These are phyloP conservation scores for Mycosphaerella sp. DNA, from an alignment of 2,329 filamentous ascomycete species.

Conservation along the genomic window DNA sequence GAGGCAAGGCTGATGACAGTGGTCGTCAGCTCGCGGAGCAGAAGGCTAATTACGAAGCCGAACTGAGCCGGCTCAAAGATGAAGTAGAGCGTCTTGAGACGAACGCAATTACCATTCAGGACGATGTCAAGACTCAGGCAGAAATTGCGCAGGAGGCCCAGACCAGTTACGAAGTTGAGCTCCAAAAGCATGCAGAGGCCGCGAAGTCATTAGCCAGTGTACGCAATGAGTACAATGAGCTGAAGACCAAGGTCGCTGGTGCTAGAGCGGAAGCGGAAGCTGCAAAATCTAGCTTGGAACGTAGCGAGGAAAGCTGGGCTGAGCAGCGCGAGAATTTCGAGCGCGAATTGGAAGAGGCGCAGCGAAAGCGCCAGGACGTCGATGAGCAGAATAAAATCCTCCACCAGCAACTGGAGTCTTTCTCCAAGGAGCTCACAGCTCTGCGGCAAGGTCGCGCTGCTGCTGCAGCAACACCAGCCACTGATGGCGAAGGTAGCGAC, in stretches of 20 bases:
- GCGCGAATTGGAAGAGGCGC: constrained; percentile 73
- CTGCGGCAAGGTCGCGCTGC: constrained; percentile 67
- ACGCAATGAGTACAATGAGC: constrained; percentile 70
- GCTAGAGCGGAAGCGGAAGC: constrained; percentile 78
- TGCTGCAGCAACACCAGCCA: constrained; percentile 50
- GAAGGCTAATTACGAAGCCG: constrained; percentile 68
- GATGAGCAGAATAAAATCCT: constrained; percentile 85
- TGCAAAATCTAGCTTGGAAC: constrained; percentile 68
- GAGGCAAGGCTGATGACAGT: constrained; percentile 73
- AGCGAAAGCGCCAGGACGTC: constrained; percentile 72
- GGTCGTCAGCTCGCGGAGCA: constrained; percentile 70
- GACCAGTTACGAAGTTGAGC: constrained; percentile 88
- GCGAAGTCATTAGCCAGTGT: constrained; percentile 75
- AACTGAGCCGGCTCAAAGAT: constrained; percentile 75
- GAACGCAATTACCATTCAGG: constrained; percentile 76
- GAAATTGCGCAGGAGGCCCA: constrained; percentile 91
- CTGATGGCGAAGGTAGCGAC: constrained; percentile 37
- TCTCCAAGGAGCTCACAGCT: constrained; percentile 66
- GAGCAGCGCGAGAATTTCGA: constrained; percentile 76
- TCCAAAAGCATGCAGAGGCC: constrained; percentile 94
- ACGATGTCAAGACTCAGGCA: constrained; percentile 87
- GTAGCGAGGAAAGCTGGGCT: constrained; percentile 82
- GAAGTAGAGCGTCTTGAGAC: constrained; percentile 74
- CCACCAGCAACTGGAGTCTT: constrained; percentile 78
- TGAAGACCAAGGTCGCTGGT: constrained; percentile 71